Conservation (phyloP, 2,329 filamentous ascomycete genomes). For the Exutisphaerella laricina region DNA sequence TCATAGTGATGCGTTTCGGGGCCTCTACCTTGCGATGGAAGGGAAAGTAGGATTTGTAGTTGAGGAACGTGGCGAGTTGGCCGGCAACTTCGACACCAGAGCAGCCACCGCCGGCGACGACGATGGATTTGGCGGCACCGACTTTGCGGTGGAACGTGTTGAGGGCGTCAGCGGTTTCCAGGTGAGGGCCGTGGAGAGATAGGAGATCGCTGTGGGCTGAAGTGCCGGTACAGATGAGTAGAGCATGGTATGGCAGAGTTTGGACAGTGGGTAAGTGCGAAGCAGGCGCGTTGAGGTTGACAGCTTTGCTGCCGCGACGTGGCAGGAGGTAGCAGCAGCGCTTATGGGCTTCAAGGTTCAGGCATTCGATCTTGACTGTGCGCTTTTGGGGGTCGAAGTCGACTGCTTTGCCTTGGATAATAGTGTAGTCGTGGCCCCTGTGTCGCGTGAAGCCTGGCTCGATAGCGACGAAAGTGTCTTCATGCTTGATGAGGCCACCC, state of each 20-base stretch:
- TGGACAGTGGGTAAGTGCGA: conserved; percentile 15
- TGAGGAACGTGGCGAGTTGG: conserved; percentile 33
- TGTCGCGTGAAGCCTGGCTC: conserved; percentile 33
- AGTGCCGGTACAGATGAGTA: conserved; percentile 37
- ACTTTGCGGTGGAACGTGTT: conserved; percentile 29
- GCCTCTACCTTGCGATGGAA: conserved; percentile 10
- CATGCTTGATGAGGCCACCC: conserved; percentile 30
- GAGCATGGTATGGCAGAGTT: conserved; percentile 32
- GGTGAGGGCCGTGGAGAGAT: conserved; percentile 32
- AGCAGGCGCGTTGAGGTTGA: conserved; percentile 4
- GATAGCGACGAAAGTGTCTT: conserved; percentile 35
- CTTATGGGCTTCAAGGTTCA: conserved; percentile 19
- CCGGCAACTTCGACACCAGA: conserved; percentile 36
- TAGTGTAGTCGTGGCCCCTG: conserved; percentile 25
- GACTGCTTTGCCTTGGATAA: conserved; percentile 34
- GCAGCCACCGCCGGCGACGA: conserved; percentile 35
- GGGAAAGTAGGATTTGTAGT: conserved; percentile 21
- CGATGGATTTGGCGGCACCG: conserved; percentile 30
- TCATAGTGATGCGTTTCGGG: conserved; percentile 30
- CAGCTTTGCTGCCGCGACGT: background rate
- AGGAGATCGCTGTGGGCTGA: conserved; percentile 33
- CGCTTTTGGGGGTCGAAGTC: conserved; percentile 26
- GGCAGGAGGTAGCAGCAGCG: conserved; percentile 11
- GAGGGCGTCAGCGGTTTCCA: conserved; percentile 33
- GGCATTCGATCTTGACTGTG: conserved; percentile 26